These are phyloP conservation scores for Blastobotrys persicus DNA, from an alignment of 1,139 yeast species.

Conservation along the genomic window DNA sequence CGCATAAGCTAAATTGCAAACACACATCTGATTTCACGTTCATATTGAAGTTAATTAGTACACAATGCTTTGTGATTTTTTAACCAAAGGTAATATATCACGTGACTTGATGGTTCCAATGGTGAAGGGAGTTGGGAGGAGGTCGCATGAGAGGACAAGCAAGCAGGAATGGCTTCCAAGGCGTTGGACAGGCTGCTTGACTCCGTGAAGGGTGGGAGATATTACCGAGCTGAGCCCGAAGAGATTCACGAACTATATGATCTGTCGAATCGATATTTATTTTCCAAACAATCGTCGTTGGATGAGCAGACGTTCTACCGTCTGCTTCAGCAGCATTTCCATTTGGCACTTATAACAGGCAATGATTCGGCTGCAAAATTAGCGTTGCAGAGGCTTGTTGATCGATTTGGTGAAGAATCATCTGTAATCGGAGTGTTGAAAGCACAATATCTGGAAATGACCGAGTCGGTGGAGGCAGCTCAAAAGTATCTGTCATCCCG, in stretches of 20 bases:
- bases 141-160: not conserved
- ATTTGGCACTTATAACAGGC: constrained; percentile 59
- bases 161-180: not conserved
- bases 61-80: too few species aligned
- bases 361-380: constrained; percentile 71
- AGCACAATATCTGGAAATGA: constrained; percentile 57
- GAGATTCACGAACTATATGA: constrained; percentile 32
- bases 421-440: constrained; percentile 58
- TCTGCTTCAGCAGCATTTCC: constrained; percentile 69
- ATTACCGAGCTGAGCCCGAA: constrained; percentile 21
- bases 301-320: constrained; percentile 54
- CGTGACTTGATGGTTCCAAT: not conserved
- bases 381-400: constrained; percentile 60
- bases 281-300: constrained; percentile 36
- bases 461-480: constrained; percentile 47
- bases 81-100: too few species aligned
- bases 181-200: constrained; percentile 12
- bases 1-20: too few species aligned
- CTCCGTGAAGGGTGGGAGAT: constrained; percentile 8
- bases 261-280: constrained; percentile 36
- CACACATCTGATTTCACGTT: too few species aligned
- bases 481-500: constrained; percentile 39
- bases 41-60: too few species aligned
- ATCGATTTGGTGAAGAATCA: constrained; percentile 55
- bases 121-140: too few species aligned